Evolutionary conservation across 2,329 filamentous ascomycete genomes (phyloP).

Genomic region (Drechslerella coelobrocha): DNA sequence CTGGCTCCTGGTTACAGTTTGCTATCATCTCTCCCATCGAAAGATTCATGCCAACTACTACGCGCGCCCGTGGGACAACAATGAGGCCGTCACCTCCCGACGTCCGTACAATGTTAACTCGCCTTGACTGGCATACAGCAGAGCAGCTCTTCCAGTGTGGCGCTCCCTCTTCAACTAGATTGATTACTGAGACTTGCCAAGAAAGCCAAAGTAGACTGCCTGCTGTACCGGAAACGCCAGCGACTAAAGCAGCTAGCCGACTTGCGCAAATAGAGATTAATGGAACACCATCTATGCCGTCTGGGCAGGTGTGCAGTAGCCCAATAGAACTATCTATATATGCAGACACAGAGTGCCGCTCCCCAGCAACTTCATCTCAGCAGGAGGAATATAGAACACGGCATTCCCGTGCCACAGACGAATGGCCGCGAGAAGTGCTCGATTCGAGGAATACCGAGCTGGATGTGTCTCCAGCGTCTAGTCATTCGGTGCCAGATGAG

Average conservation of each 20-base stretch:
- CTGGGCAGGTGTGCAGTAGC: background rate
- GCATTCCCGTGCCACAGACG: background rate
- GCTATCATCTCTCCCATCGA: slow-evolving; percentile 4
- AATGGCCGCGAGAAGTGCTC: slow-evolving; percentile 17
- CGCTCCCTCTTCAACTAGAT: too few species aligned
- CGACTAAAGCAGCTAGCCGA: background rate
- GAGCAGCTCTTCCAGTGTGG: slow-evolving; percentile 13
- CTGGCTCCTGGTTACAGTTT: slow-evolving; percentile 1
- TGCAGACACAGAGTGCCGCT: slow-evolving; percentile 20
- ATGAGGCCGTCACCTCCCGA: background rate
- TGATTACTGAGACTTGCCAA: too few species aligned
- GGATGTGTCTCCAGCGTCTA: slow-evolving; percentile 12
- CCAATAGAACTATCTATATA: slow-evolving; percentile 16
- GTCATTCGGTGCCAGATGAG: slow-evolving; percentile 14
- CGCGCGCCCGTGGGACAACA: background rate
- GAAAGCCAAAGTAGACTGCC: background rate
- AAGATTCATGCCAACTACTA: background rate
- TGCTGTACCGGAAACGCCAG: slow-evolving; percentile 2
- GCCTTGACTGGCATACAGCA: slow-evolving; percentile 8
- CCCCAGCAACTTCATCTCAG: slow-evolving; percentile 6
- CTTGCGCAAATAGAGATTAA: slow-evolving; percentile 1
- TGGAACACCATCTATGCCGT: background rate
- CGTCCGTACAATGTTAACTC: slow-evolving; percentile 7
- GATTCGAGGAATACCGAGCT: slow-evolving; percentile 10
- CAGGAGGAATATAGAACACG: slow-evolving; percentile 14